Evolutionary conservation across 2,329 filamentous ascomycete species (phyloP).

Genomic region (Pestalotiopsis sp.): DNA sequence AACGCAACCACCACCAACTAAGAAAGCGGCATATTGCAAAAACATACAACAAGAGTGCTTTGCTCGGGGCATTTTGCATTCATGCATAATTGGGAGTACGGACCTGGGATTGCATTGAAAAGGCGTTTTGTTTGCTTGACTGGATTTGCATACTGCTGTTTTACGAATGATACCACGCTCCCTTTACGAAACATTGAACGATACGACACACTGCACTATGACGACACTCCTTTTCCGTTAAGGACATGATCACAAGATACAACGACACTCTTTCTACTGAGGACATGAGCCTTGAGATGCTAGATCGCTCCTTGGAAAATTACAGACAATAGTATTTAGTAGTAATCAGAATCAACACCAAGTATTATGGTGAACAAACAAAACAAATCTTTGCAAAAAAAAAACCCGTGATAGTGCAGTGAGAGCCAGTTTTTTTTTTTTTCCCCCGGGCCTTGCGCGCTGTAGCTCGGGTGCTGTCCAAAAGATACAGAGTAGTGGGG

Average conservation of each 20-base stretch:
- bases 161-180: not conserved
- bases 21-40: not conserved
- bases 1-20: not conserved
- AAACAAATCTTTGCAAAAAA: too few species aligned
- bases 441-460: too few species aligned
- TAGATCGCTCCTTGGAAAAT: not conserved
- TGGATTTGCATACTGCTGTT: not conserved
- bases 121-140: not conserved
- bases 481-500: too few species aligned
- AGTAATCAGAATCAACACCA: not conserved
- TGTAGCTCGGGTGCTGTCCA: too few species aligned
- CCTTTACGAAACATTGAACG: not conserved
- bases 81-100: not conserved
- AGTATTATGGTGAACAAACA: too few species aligned
- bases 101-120: not conserved
- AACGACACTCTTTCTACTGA: not conserved
- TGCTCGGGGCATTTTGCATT: not conserved
- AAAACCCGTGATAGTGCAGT: too few species aligned
- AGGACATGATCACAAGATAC: not conserved
- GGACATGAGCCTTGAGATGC: not conserved
- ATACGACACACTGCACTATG: not conserved
- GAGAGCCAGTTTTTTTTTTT: too few species aligned
- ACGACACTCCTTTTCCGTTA: not conserved
- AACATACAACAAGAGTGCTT: too few species aligned
- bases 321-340: not conserved